Evolutionary conservation across 2,329 filamentous ascomycete genomes (phyloP).

Genomic region (Ceratocystis colombiana): DNA sequence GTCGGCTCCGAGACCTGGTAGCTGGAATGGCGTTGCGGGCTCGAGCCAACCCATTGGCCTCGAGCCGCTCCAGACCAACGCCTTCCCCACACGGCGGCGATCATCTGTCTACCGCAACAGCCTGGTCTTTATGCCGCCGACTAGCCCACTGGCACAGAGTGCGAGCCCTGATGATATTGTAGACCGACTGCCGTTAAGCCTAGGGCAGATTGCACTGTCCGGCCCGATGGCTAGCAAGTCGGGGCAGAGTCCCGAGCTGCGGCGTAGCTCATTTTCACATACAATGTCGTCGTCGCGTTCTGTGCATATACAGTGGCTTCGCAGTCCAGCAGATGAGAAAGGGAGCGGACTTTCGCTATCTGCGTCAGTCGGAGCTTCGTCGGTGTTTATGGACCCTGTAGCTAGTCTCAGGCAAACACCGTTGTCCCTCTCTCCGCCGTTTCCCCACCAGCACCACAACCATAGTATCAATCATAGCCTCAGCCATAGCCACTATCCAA

Average conservation of each 20-base stretch:
- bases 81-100: not conserved
- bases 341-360: not conserved
- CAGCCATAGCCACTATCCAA: constrained; percentile 40
- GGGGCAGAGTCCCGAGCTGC: not conserved
- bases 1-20: not conserved
- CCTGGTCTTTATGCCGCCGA: constrained; percentile 73
- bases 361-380: not conserved
- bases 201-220: constrained; percentile 14
- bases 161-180: constrained; percentile 64
- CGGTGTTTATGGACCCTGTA: not conserved
- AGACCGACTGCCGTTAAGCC: not conserved
- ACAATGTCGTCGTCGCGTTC: constrained; percentile 66
- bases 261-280: constrained; percentile 40
- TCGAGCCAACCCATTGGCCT: not conserved
- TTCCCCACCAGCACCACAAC: not conserved
- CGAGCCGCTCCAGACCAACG: not conserved
- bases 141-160: constrained; percentile 82
- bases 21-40: not conserved
- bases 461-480: not conserved
- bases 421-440: constrained; percentile 4
- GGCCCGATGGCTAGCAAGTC: constrained; percentile 36
- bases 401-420: not conserved
- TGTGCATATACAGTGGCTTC: constrained; percentile 35
- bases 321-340: not conserved
- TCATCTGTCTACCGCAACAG: constrained; percentile 22